Evolutionary conservation across 306 rosid genomes (phyloP), one percentile per base, ranked within the genome.

Genomic region (Sechiopsis laciniata): DNA sequence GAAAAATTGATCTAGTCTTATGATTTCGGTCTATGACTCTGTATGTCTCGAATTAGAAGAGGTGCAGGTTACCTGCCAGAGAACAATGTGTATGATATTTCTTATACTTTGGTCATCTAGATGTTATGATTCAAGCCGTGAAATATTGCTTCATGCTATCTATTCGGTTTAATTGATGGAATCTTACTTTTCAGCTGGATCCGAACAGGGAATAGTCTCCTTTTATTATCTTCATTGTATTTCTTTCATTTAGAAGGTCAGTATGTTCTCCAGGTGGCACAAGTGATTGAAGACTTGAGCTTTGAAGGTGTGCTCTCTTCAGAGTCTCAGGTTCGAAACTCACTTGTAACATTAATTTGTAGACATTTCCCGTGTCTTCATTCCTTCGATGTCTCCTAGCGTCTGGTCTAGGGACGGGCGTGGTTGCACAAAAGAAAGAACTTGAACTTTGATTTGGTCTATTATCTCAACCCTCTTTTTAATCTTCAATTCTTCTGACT

Each of bases 231-330:
- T 58, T 2, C 64, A 22, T 24, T 37, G 64, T 24, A 58, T 58
- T 58, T 61, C 15, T 12, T 58, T 58, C 64, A 58, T 58, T 24
- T 32, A 32, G 20, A 62, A 62, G 20, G 66, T 32, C 65, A n/a
- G n/a, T n/a, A n/a, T n/a, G n/a, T n/a, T n/a, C n/a, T n/a, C n/a
- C n/a, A n/a, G n/a, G n/a, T n/a, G n/a, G n/a, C n/a, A n/a, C n/a
- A n/a, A n/a, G n/a, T n/a, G n/a, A n/a, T n/a, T n/a, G n/a, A n/a
- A n/a, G n/a, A n/a, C n/a, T n/a, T n/a, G n/a, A n/a, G n/a, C n/a
- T n/a, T n/a, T n/a, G n/a, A n/a, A n/a, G n/a, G n/a, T n/a, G n/a
- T n/a, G n/a, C n/a, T n/a, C n/a, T n/a, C n/a, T n/a, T n/a, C n/a
- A n/a, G n/a, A n/a, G n/a, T n/a, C n/a, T n/a, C n/a, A n/a, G n/a